Base-by-base conservation (phyloP, 1,284 basidiomycete species). In the Rhodotorula sp. region DNA sequence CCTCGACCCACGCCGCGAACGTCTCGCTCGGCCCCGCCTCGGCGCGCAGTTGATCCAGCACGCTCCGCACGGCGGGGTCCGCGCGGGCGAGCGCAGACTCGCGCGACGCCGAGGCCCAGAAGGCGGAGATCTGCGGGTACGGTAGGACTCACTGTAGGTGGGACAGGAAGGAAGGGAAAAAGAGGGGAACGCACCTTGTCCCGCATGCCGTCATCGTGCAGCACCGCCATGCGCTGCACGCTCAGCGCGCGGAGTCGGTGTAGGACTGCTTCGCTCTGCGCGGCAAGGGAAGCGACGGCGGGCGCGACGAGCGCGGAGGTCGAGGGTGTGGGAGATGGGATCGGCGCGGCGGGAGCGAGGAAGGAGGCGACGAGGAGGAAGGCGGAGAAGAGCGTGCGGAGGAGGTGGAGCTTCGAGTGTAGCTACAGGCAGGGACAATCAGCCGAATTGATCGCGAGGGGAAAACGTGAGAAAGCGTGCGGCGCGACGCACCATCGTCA, bases 141-240 rank as follows among this genome's bases (percentile, higher is more conserved):
- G 29, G 25, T 27, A 6, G 1, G 17, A 39, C 34, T n/a, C 22
- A 17, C n/a, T n/a, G 17, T 1, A 36, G 8, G 41, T 34, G 15
- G 34, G 41, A 12, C 32, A 58, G 54, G 21, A 13, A n/a, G 25
- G 36, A 22, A 44, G 25, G 36, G 27, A 21, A 34, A 1, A 34
- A 13, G 7, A 25, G 51, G 34, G 21, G 27, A 19, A 32, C 69
- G n/a, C 51, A 71, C 72, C 61, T 70, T 44, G 1, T 61, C 53
- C 13, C 72, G 58, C 21, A 41, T 66, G 2, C 22, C 34, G 12
- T 67, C 66, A 19, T 66, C 12, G 25, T 70, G 69, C 29, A 73
- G 32, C 9, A 73, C 54, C 8, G 72, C 66, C 66, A 70, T 73
- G 32, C 72, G 46, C 34, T 60, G 51, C 32, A 73, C 21, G 44